Evolutionary conservation across 305 asterid genomes (phyloP).

Genomic region (Fraxinus albicans): DNA sequence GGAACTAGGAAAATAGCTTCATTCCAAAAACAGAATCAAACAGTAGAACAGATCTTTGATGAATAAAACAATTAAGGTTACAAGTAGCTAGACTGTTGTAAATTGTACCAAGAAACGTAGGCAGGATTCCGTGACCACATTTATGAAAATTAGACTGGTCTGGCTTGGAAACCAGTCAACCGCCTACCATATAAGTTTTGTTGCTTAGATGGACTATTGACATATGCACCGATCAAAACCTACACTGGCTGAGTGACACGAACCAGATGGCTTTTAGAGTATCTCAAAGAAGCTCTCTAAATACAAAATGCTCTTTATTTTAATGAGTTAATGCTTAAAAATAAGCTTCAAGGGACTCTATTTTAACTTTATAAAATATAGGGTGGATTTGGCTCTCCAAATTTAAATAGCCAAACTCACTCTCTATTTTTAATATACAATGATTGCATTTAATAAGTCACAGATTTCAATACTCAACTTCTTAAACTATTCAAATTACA

Average conservation of each 20-base stretch:
- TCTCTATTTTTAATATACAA: background rate
- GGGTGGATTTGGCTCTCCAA: background rate
- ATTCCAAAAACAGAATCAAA: background rate
- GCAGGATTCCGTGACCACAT: background rate
- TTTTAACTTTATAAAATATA: background rate
- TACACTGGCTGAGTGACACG: background rate
- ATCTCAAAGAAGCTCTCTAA: background rate
- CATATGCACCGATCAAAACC: background rate
- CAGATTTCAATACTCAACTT: background rate
- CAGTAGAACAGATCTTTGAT: background rate
- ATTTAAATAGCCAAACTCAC: background rate
- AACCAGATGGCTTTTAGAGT: background rate
- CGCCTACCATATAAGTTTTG: background rate
- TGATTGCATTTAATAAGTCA: background rate
- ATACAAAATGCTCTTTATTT: background rate
- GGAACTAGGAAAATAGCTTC: background rate
- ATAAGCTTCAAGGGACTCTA: background rate
- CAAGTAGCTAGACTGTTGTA: background rate
- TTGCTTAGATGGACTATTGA: background rate
- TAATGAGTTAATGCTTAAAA: background rate
- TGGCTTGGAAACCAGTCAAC: background rate
- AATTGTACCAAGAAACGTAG: background rate
- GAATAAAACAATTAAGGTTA: background rate
- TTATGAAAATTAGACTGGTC: background rate
- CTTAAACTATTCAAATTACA: background rate